Base-by-base conservation (phyloP, 805 yeast genomes). In the Brettanomyces naardenensis region DNA sequence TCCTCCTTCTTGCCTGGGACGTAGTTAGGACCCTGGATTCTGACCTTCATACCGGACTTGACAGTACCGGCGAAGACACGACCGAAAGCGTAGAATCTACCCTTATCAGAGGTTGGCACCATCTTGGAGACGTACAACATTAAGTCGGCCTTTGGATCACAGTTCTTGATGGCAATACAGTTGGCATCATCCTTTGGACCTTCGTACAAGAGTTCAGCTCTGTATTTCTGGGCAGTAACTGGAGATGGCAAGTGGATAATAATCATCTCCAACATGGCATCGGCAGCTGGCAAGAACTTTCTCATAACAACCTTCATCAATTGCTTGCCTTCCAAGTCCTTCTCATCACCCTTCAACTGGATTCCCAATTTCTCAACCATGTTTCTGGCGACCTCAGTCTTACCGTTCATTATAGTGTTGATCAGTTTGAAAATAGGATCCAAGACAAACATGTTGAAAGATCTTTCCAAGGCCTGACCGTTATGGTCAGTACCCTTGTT, bases 31-130 rank as follows among this genome's bases (percentile, higher is more conserved):
- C 98, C 98, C 79, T 90, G 98, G 65, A 90, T 90, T 78, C 98
- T 86, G 65, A 90, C 95, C 86, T 90, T 90, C 80, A 82, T 87
- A 74, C 98, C 98, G 61, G 96, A 86, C 69, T 73, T 85, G 64
- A 92, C 97, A 63, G 97, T 90, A 88, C 98, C 98, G 59, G 97
- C 85, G 78, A 90, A 90, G 68, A 90, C 97, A 80, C 98, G 92
- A 73, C 98, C 98, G 77, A 90, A 92, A 65, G 98, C 98, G 83
- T 88, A 90, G 95, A 90, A 90, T 78, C 98, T 88, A 81, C 98
- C 98, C 80, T 90, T 92, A 73, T 90, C 98, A 59, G 97, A 90
- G 68, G 98, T 90, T 73, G 98, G 98, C 58, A 90, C 97, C 98
- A 90, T 90, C 95, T 90, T 90, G 73, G 97, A 92, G 64, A 90